Evolutionary conservation across 495 filamentous ascomycete species (phyloP).

Genomic region (Massariosphaeria phaeospora): DNA sequence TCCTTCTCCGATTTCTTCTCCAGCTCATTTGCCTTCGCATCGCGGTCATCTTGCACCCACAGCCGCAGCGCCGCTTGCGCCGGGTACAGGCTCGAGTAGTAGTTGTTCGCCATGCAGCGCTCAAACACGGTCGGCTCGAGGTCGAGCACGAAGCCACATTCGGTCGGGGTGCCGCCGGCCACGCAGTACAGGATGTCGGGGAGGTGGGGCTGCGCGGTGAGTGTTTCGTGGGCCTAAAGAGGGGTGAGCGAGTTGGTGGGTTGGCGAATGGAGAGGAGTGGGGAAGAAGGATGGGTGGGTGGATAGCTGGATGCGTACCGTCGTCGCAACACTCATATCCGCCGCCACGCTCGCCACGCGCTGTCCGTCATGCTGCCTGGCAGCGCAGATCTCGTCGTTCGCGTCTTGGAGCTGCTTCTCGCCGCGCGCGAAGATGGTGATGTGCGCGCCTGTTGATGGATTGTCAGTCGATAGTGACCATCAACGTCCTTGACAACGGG

Average conservation of each 20-base stretch:
- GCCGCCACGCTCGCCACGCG: background rate
- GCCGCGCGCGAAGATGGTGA: constrained; percentile 12
- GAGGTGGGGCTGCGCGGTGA: constrained; percentile 24
- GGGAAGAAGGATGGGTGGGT: too few relatives aligned
- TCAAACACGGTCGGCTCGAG: background rate
- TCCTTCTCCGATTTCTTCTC: too few relatives aligned
- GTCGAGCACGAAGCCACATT: constrained; percentile 13
- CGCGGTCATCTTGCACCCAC: constrained; percentile 23
- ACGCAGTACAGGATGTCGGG: constrained; percentile 27
- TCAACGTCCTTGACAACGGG: too few relatives aligned
- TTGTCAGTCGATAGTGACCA: background rate
- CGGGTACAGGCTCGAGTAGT: constrained; percentile 27
- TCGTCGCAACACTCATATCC: too few relatives aligned
- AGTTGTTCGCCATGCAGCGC: constrained; percentile 26
- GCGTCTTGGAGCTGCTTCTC: constrained; percentile 28
- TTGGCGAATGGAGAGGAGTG: too few relatives aligned
- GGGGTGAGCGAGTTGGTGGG: too few relatives aligned
- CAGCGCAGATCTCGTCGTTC: constrained; percentile 21
- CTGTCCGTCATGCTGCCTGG: background rate
- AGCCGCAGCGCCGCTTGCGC: constrained; percentile 13
- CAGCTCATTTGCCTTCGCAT: background rate
- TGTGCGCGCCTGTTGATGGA: constrained; percentile 1
- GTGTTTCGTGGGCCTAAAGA: too few relatives aligned
- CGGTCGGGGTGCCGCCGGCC: constrained; percentile 20
- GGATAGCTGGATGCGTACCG: too few relatives aligned